Conservation (phyloP, 2,329 filamentous ascomycete species). For the Fusarium sp. region DNA sequence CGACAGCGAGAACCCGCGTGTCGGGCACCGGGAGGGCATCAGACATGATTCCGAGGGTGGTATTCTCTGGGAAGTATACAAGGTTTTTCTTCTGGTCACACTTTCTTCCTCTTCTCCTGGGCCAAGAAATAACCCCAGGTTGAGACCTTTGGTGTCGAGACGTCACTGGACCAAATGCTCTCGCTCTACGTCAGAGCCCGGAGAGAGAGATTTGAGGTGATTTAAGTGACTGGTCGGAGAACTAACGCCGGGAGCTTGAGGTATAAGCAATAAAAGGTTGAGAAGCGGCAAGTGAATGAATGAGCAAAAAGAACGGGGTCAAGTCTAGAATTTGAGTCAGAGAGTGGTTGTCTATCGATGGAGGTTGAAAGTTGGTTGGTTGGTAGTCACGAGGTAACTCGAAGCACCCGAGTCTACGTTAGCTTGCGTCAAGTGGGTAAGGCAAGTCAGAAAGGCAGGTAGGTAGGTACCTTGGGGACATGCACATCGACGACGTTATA, state of each 20-base stretch:
- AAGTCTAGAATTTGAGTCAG: not conserved
- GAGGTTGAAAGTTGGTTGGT: not conserved
- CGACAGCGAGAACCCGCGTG: constrained; percentile 80
- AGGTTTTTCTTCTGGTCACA: not conserved
- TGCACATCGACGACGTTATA: constrained; percentile 1
- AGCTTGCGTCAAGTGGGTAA: not conserved
- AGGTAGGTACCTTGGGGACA: not conserved
- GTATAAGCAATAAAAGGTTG: not conserved
- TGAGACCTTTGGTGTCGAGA: constrained; percentile 7
- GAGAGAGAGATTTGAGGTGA: not conserved
- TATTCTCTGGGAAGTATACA: not conserved
- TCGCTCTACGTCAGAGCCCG: constrained; percentile 15
- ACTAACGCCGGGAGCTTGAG: not conserved
- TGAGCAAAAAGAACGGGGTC: not conserved
- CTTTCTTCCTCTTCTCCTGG: not conserved
- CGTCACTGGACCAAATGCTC: constrained; percentile 23
- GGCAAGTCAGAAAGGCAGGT: not conserved
- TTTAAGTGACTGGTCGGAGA: not conserved
- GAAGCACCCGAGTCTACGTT: not conserved
- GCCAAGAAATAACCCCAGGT: not conserved
- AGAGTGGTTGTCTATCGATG: not conserved
- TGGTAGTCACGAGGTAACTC: constrained; percentile 1
- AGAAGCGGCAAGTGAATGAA: not conserved
- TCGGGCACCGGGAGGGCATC: constrained; percentile 55
- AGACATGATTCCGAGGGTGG: constrained; percentile 29